Evolutionary conservation across 768 basidiomycete species (phyloP).

Genomic region (Filobasidium floriforme): DNA sequence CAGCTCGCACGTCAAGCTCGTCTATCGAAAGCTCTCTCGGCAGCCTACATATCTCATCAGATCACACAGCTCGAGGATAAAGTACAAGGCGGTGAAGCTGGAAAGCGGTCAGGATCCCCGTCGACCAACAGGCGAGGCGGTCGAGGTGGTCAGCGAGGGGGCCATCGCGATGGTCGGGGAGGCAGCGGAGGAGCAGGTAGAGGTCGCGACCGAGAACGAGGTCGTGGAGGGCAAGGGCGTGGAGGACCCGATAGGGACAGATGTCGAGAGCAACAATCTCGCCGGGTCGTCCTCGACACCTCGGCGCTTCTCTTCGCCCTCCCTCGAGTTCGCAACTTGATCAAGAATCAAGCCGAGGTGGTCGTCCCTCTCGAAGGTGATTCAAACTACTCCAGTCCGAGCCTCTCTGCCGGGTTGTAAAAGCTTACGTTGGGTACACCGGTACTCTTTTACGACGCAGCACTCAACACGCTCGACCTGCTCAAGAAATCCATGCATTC

Average conservation of each 20-base stretch:
- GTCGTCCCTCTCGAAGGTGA: constrained; percentile 82
- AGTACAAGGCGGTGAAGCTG: constrained; percentile 19
- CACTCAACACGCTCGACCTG: constrained; percentile 80
- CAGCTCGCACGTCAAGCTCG: constrained; percentile 35
- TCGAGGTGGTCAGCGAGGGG: neutral
- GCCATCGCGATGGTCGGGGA: neutral
- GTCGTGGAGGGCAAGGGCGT: constrained; percentile 15
- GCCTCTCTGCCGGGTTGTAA: neutral
- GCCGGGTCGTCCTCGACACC: constrained; percentile 34
- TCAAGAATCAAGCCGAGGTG: constrained; percentile 66
- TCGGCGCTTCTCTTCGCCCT: constrained; percentile 39
- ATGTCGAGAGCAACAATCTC: constrained; percentile 21
- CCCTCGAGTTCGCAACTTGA: constrained; percentile 65
- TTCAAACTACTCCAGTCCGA: constrained; percentile 28
- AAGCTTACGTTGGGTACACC: neutral
- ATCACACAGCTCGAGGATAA: constrained; percentile 39
- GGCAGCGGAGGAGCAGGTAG: neutral
- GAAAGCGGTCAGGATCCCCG: neutral
- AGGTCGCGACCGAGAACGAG: constrained; percentile 23
- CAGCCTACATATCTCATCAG: constrained; percentile 39
- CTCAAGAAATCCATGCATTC: constrained; percentile 80
- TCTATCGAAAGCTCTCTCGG: constrained; percentile 36
- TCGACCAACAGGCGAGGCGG: neutral
- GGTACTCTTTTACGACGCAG: constrained; percentile 47
- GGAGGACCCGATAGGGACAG: constrained; percentile 18